These are phyloP conservation scores for Komagataella phaffii DNA, from an alignment of 805 yeast species.

Conservation along the genomic window DNA sequence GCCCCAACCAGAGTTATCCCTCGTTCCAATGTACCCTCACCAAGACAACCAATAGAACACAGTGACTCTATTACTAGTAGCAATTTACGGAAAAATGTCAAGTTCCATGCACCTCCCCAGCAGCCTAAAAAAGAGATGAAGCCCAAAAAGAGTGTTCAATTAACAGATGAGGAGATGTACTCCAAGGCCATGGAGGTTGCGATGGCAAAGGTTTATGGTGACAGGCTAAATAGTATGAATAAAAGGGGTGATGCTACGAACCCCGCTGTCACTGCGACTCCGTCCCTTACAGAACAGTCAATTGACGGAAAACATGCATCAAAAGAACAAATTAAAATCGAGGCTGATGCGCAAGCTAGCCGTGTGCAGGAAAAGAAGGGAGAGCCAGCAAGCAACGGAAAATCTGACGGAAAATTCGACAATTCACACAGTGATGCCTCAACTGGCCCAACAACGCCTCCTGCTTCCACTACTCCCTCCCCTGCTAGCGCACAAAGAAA, in stretches of 20 bases:
- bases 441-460: not conserved
- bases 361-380: not conserved
- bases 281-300: not conserved
- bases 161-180: slow-evolving; percentile 38
- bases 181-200: slow-evolving; percentile 43
- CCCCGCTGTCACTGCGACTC: not conserved
- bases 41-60: not conserved
- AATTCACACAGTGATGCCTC: not conserved
- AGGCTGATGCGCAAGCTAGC: not conserved
- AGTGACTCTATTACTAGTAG: not conserved
- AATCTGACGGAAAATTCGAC: not conserved
- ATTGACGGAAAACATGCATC: not conserved
- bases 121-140: not conserved
- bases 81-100: slow-evolving; percentile 10
- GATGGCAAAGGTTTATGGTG: slow-evolving; percentile 40
- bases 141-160: slow-evolving; percentile 1
- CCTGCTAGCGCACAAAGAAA: not conserved
- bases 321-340: not conserved
- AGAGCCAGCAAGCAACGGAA: not conserved
- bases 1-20: slow-evolving; percentile 5
- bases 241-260: not conserved
- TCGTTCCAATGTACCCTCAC: not conserved
- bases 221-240: slow-evolving; percentile 1
- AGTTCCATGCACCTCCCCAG: slow-evolving; percentile 6
- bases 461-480: not conserved